phyloP scores from a whole-genome alignment of 768 basidiomycete genomes.

The Hericium coralloides region DNA sequence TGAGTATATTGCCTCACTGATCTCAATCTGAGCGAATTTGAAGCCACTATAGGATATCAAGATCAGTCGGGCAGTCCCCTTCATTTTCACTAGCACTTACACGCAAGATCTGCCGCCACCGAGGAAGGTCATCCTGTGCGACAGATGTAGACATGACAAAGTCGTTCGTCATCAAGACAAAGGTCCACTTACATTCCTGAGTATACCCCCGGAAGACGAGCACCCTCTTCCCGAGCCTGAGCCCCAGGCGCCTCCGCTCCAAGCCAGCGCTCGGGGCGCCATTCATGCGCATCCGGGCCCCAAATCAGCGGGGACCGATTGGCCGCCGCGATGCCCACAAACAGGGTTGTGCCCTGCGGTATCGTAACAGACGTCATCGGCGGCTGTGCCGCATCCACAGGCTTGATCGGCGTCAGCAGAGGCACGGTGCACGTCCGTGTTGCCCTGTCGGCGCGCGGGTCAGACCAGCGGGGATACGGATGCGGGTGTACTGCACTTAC shows the following conservation, averaged over 20 bases:
- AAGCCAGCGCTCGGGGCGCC: slow-evolving; percentile 15
- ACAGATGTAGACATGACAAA: too few relatives aligned
- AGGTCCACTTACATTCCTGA: background rate
- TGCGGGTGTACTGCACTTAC: background rate
- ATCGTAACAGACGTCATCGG: background rate
- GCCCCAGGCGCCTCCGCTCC: background rate
- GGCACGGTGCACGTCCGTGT: background rate
- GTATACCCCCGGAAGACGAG: slow-evolving; percentile 6
- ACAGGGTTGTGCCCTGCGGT: slow-evolving; percentile 1
- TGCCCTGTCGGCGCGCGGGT: background rate
- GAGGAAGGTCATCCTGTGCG: slow-evolving; percentile 11
- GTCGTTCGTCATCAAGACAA: too few relatives aligned
- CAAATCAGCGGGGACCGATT: slow-evolving; percentile 6
- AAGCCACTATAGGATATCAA: slow-evolving; percentile 3
- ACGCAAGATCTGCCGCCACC: slow-evolving; percentile 9
- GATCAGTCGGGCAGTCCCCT: background rate
- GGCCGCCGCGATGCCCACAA: slow-evolving; percentile 2
- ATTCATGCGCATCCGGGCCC: slow-evolving; percentile 12
- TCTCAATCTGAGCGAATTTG: slow-evolving; percentile 12
- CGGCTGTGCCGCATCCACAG: background rate
- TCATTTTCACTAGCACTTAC: background rate
- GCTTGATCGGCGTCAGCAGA: background rate
- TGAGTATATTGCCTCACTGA: slow-evolving; percentile 3
- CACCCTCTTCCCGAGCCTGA: background rate
- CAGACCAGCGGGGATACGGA: background rate